A percentile compares a stretch with the other conserved stretches of the same genome.
Conservation (phyloP, 2,329 filamentous ascomycete species). For the Sporothrix mexicana region DNA sequence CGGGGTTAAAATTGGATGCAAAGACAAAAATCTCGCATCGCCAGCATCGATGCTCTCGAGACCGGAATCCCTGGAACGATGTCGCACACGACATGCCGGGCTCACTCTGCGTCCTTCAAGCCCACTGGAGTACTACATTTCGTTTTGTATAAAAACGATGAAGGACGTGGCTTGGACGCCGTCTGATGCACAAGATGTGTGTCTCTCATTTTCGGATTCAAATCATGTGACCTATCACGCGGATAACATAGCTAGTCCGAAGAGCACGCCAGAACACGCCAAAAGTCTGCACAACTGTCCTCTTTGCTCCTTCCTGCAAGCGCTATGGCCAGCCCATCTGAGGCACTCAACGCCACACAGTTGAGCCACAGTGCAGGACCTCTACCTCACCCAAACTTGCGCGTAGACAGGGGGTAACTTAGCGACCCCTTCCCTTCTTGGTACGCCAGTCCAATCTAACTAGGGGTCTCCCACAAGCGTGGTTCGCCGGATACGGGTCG, state of each 20-base stretch:
- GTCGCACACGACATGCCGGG: neutral
- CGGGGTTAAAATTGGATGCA: neutral
- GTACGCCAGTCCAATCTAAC: constrained; percentile 16
- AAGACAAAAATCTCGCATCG: constrained; percentile 28
- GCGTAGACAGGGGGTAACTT: constrained; percentile 7
- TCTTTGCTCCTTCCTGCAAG: constrained; percentile 2
- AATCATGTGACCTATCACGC: neutral
- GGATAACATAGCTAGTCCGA: neutral
- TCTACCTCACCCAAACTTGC: neutral
- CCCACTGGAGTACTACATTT: neutral
- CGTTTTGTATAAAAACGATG: neutral
- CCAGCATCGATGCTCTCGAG: neutral
- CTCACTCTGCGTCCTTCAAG: neutral
- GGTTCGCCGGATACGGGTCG: constrained; percentile 31
- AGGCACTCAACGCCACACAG: constrained; percentile 7
- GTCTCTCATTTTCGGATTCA: neutral
- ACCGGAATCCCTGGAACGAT: constrained; percentile 19
- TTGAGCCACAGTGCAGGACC: neutral
- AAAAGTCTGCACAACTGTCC: constrained; percentile 23
- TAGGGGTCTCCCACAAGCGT: constrained; percentile 19
- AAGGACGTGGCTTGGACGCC: neutral
- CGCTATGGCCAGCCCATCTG: neutral
- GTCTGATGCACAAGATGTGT: neutral
- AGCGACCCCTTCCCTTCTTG: constrained; percentile 8
- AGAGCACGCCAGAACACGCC: neutral